Percentiles rank a stretch among this genome's conserved stretches.
Conservation (phyloP, 495 filamentous ascomycete species). For the Geopyxis carbonaria region DNA sequence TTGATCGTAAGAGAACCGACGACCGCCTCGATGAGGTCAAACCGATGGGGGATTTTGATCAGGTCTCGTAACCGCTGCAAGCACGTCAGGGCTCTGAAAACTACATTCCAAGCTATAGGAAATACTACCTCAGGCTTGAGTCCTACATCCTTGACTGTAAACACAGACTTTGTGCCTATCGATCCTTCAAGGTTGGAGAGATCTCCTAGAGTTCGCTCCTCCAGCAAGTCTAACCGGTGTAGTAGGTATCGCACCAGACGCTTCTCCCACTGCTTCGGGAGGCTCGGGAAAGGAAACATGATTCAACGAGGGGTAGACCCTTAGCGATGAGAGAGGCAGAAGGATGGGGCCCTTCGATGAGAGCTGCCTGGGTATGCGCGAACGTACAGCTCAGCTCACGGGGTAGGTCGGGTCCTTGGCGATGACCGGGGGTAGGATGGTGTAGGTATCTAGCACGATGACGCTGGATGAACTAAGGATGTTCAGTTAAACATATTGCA, state of each 20-base stretch:
- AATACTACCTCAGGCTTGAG: conserved; percentile 24
- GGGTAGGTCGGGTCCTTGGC: too few species aligned
- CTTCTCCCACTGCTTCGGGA: conserved; percentile 19
- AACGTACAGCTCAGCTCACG: too few species aligned
- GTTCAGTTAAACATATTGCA: too few species aligned
- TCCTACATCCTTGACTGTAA: conserved; percentile 15
- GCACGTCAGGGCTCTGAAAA: conserved; percentile 20
- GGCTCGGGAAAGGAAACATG: not conserved
- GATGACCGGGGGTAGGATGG: too few species aligned
- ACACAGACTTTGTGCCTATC: conserved; percentile 16
- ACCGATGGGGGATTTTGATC: conserved; percentile 6
- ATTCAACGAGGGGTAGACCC: not conserved
- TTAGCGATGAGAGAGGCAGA: not conserved
- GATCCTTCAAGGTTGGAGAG: conserved; percentile 19
- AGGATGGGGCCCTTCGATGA: not conserved
- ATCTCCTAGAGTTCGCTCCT: conserved; percentile 20
- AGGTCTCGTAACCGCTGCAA: conserved; percentile 16
- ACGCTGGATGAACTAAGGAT: too few species aligned
- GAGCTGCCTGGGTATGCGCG: too few species aligned
- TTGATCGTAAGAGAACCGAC: conserved; percentile 22
- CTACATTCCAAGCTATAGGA: conserved; percentile 14
- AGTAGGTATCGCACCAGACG: conserved; percentile 21
- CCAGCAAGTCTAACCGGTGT: conserved; percentile 17
- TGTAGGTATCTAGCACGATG: too few species aligned
- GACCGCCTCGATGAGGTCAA: conserved; percentile 17